A percentile compares a stretch with the other conserved stretches of the same genome.
Conservation (phyloP, 257 asterid genomes). For the Cinchona pubescens region DNA sequence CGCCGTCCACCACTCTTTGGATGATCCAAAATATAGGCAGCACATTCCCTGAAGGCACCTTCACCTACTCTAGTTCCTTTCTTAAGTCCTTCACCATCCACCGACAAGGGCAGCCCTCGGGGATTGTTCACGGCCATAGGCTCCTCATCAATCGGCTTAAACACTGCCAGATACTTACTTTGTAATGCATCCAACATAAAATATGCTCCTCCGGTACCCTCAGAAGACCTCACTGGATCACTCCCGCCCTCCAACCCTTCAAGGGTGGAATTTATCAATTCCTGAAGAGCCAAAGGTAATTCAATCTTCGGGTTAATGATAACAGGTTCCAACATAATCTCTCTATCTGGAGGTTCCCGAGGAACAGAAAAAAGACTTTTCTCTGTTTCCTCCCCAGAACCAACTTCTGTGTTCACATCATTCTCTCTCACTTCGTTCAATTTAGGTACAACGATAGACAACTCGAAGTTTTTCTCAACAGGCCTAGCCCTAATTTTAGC, state of each 20-base stretch:
- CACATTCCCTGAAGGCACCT: slow-evolving; percentile 88
- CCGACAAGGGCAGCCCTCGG: slow-evolving; percentile 75
- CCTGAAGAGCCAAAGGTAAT: slow-evolving; percentile 46
- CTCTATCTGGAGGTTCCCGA: slow-evolving; percentile 40
- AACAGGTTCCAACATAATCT: slow-evolving; percentile 57
- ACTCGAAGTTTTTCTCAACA: slow-evolving; percentile 60
- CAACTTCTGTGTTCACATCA: slow-evolving; percentile 26
- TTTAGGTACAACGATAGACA: slow-evolving; percentile 54
- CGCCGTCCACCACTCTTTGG: slow-evolving; percentile 76
- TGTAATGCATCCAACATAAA: slow-evolving; percentile 68
- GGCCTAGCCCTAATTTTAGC: slow-evolving; percentile 73
- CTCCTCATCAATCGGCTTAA: slow-evolving; percentile 90
- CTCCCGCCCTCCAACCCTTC: slow-evolving; percentile 59
- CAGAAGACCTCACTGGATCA: slow-evolving; percentile 65
- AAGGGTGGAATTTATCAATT: slow-evolving; percentile 52
- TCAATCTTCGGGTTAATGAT: slow-evolving; percentile 62
- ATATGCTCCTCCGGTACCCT: slow-evolving; percentile 94
- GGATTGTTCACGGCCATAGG: slow-evolving; percentile 92
- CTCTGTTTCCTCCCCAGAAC: slow-evolving; percentile 30
- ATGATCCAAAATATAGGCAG: slow-evolving; percentile 81
- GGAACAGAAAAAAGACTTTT: slow-evolving; percentile 30
- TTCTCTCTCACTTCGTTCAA: slow-evolving; percentile 27
- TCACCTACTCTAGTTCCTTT: slow-evolving; percentile 93
- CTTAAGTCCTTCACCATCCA: slow-evolving; percentile 84
- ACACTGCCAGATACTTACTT: slow-evolving; percentile 61